These are phyloP conservation scores for Pichiaceae sp. DNA, from an alignment of 1,139 yeast species.

Conservation along the genomic window DNA sequence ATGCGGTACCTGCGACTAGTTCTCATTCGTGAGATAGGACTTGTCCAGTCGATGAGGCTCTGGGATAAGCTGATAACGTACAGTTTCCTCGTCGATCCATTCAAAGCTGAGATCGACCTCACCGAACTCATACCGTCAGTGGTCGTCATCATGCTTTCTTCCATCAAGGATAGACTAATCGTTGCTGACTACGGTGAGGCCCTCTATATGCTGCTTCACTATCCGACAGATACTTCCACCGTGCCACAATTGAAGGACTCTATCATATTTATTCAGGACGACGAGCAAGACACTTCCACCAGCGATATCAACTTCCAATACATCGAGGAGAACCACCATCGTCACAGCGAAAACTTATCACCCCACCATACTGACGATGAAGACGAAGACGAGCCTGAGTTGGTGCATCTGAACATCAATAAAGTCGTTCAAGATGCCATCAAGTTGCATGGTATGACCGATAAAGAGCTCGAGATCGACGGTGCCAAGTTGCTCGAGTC, in stretches of 20 bases:
- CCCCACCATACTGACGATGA: no score
- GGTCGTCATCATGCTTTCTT: conserved; percentile 42
- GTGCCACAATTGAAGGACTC: conserved; percentile 1
- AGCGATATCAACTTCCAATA: conserved; percentile 11
- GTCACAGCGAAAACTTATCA: conserved; percentile 6
- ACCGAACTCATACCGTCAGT: conserved; percentile 41
- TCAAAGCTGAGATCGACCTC: conserved; percentile 13
- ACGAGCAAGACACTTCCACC: neutral
- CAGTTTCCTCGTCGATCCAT: conserved; percentile 14
- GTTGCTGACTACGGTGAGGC: conserved; percentile 59
- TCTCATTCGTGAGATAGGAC: conserved; percentile 51
- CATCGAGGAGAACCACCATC: conserved; percentile 15
- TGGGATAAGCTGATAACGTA: conserved; percentile 53
- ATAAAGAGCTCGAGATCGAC: conserved; percentile 9
- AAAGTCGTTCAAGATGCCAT: conserved; percentile 7
- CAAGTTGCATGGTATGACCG: conserved; percentile 4
- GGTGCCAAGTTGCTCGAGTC: conserved; percentile 7
- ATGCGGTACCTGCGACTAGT: conserved; percentile 55
- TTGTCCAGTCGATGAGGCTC: conserved; percentile 34
- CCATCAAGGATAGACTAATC: conserved; percentile 39
- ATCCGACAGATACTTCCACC: conserved; percentile 29
- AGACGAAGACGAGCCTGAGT: conserved; percentile 4
- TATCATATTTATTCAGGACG: conserved; percentile 4
- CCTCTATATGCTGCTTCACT: conserved; percentile 48
- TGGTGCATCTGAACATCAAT: conserved; percentile 4